These are phyloP conservation scores for Dicorynia guianensis DNA, from an alignment of 306 rosid genomes.

Conservation along the genomic window DNA sequence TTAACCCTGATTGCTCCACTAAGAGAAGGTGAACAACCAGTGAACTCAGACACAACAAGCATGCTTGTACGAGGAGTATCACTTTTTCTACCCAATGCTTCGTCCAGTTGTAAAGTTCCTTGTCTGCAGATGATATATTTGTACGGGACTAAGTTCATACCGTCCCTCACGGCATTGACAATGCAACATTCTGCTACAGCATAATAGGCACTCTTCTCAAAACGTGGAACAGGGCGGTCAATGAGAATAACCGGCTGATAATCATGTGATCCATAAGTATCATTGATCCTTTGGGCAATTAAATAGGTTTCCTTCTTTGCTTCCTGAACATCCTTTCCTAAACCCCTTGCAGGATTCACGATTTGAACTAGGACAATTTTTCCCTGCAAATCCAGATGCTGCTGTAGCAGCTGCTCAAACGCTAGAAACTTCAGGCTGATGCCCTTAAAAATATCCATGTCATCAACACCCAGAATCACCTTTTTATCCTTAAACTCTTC, in stretches of 20 bases:
- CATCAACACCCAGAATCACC: conserved; percentile 69
- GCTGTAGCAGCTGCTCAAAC: conserved; percentile 74
- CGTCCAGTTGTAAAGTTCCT: conserved; percentile 61
- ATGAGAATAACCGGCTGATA: conserved; percentile 73
- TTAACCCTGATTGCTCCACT: conserved; percentile 92
- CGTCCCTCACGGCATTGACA: conserved; percentile 85
- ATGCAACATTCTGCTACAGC: conserved; percentile 82
- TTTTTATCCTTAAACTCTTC: conserved; percentile 67
- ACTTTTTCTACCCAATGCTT: conserved; percentile 51
- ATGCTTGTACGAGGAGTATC: conserved; percentile 65
- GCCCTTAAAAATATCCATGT: conserved; percentile 86
- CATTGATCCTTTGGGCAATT: conserved; percentile 67
- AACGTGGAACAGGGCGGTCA: conserved; percentile 74
- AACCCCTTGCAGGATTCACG: conserved; percentile 82
- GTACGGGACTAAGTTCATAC: conserved; percentile 86
- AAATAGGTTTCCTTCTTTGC: conserved; percentile 65
- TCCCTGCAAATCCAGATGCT: conserved; percentile 59
- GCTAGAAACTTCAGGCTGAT: conserved; percentile 77
- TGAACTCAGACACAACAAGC: conserved; percentile 86
- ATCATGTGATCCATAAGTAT: conserved; percentile 55
- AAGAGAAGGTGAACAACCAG: conserved; percentile 85
- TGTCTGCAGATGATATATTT: conserved; percentile 81
- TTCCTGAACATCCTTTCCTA: conserved; percentile 75
- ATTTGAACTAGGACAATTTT: conserved; percentile 72
- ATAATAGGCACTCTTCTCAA: conserved; percentile 81